Percentiles rank a stretch among this genome's conserved stretches.
Conservation (phyloP, 805 yeast species). For the Wickerhamomyces ciferrii region DNA sequence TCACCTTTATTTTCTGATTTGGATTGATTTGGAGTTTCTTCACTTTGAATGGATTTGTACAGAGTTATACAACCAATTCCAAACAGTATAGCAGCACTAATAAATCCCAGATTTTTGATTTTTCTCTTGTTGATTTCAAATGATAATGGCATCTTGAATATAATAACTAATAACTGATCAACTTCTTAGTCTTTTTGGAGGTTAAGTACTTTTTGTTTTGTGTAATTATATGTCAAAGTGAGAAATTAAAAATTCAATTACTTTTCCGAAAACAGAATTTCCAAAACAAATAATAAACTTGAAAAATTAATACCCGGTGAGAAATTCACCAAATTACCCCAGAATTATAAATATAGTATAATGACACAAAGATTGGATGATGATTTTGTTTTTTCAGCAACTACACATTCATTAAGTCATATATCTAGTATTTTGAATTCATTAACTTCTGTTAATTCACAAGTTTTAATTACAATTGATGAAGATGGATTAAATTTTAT, state of each 20-base stretch:
- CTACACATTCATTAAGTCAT: constrained; percentile 41
- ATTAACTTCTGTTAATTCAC: constrained; percentile 32
- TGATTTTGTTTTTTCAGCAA: constrained; percentile 31
- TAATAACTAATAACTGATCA: not conserved
- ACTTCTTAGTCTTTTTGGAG: constrained; percentile 1
- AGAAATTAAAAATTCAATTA: not conserved
- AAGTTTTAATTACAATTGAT: constrained; percentile 38
- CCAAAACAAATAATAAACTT: not conserved
- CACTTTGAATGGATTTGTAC: constrained; percentile 4
- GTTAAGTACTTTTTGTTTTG: too few species aligned
- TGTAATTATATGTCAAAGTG: not conserved
- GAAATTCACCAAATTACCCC: not conserved
- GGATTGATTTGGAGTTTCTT: not conserved
- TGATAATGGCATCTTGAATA: not conserved
- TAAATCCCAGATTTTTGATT: constrained; percentile 1
- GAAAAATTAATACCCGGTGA: too few species aligned
- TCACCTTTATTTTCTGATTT: too few species aligned
- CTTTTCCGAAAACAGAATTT: constrained; percentile 3
- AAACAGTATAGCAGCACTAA: constrained; percentile 6
- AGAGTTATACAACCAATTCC: constrained; percentile 9
- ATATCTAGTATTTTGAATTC: constrained; percentile 40
- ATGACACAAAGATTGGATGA: constrained; percentile 1
- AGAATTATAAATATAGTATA: too few species aligned
- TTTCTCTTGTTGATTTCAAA: not conserved
- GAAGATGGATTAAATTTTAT: constrained; percentile 47